Conservation (phyloP, 2,329 filamentous ascomycete species). For the Fonsecaea erecta region DNA sequence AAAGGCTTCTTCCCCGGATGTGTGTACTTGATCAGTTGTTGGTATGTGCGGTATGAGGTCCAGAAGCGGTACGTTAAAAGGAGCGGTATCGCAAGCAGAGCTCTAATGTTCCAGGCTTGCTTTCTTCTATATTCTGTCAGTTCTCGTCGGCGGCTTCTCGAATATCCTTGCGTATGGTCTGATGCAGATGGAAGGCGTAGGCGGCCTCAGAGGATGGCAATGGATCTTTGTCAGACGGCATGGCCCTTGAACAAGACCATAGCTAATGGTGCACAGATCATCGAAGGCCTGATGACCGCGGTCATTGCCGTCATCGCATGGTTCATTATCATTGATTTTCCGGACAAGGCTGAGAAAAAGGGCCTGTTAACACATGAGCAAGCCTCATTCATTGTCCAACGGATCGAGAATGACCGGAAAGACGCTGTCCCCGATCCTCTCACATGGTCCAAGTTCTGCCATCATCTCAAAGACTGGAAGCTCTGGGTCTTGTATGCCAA, state of each 20-base stretch:
- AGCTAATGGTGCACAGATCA: constrained; percentile 18
- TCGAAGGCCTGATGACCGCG: constrained; percentile 38
- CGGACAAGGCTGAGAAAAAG: constrained; percentile 38
- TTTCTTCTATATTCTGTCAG: constrained; percentile 30
- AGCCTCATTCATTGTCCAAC: constrained; percentile 40
- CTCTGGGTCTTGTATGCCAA: constrained; percentile 60
- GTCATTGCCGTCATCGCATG: constrained; percentile 37
- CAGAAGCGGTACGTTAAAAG: constrained; percentile 26
- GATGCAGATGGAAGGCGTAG: constrained; percentile 34
- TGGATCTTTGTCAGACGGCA: constrained; percentile 36
- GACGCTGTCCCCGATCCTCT: constrained; percentile 58
- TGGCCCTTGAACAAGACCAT: not conserved
- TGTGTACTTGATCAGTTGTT: constrained; percentile 31
- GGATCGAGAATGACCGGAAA: constrained; percentile 62
- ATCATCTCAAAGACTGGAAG: constrained; percentile 58
- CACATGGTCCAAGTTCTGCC: constrained; percentile 52
- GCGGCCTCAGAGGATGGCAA: constrained; percentile 38
- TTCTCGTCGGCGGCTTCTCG: constrained; percentile 27
- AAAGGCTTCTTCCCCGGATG: constrained; percentile 29
- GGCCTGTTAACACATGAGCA: constrained; percentile 19
- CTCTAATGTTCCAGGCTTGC: constrained; percentile 19
- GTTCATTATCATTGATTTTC: constrained; percentile 41
- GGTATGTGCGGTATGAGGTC: constrained; percentile 33
- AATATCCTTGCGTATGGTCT: constrained; percentile 33
- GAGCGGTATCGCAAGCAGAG: not conserved